Evolutionary conservation across 140 eudicot species (phyloP).

Genomic region (Erigeron philadelphicus): DNA sequence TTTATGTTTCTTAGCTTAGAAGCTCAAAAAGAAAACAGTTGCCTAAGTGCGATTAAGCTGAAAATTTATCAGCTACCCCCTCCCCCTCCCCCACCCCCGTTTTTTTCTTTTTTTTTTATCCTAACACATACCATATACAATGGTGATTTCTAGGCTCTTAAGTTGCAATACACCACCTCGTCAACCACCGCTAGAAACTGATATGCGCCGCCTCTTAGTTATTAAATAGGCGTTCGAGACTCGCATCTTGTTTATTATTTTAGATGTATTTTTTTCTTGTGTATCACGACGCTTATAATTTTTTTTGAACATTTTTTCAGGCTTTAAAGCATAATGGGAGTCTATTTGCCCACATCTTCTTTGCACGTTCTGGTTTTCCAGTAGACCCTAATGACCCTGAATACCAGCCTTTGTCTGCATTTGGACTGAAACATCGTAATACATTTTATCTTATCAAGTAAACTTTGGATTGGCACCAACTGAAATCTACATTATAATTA

Average conservation of each 20-base stretch:
- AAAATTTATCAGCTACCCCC: too few relatives aligned
- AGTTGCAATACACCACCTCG: too few relatives aligned
- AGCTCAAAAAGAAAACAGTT: too few relatives aligned
- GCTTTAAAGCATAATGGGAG: constrained; percentile 85
- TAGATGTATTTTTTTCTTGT: not conserved
- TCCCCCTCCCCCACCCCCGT: too few relatives aligned
- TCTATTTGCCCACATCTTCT: constrained; percentile 81
- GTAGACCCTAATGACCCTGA: constrained; percentile 87
- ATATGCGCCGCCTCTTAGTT: too few relatives aligned
- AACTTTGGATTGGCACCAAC: not conserved
- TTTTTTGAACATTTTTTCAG: constrained; percentile 33
- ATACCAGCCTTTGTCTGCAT: constrained; percentile 71
- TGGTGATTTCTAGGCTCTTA: too few relatives aligned
- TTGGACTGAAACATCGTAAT: constrained; percentile 77
- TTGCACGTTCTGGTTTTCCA: constrained; percentile 90
- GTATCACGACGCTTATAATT: not conserved
- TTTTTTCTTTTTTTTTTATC: too few relatives aligned
- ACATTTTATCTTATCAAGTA: constrained; percentile 19
- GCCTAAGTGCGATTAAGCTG: too few relatives aligned
- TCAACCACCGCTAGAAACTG: too few relatives aligned
- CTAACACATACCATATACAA: too few relatives aligned
- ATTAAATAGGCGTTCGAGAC: not conserved
- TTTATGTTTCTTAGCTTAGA: too few relatives aligned
- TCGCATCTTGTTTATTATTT: not conserved
- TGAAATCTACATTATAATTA: not conserved